Percentiles rank a stretch among this genome's conserved stretches.
These are phyloP conservation scores for Thraustochytrium sp. DNA, from an alignment of 352 stramenopile species.

Conservation along the genomic window DNA sequence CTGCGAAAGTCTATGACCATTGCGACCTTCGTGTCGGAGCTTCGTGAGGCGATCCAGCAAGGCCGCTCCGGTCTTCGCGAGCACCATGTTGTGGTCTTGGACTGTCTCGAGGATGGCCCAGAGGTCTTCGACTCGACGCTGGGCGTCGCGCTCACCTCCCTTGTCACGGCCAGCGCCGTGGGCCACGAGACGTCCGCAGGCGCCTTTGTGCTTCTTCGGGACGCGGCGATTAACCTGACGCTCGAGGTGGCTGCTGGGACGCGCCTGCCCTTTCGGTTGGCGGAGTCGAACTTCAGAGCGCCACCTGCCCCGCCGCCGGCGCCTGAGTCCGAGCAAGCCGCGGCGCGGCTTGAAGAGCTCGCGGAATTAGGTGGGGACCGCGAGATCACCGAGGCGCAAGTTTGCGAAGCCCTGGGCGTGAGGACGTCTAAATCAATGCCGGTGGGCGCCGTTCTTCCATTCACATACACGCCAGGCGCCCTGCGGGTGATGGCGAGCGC, in stretches of 20 bases:
- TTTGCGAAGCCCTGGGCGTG: neutral
- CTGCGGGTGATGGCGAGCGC: conserved; percentile 18
- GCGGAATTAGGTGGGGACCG: neutral
- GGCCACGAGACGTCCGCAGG: neutral
- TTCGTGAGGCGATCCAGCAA: conserved; percentile 6
- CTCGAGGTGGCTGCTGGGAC: neutral
- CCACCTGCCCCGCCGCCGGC: neutral
- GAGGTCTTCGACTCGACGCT: conserved; percentile 26
- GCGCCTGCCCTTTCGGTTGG: neutral
- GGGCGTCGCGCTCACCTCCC: neutral
- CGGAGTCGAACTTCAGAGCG: neutral
- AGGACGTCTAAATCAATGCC: neutral
- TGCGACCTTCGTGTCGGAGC: neutral
- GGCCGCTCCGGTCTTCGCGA: neutral
- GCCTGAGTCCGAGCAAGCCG: neutral
- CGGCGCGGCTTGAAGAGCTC: conserved; percentile 6
- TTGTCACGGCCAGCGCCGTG: conserved; percentile 8
- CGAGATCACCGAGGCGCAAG: neutral
- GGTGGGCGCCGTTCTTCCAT: neutral
- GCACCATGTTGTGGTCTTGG: neutral
- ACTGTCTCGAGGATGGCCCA: neutral
- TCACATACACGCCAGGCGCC: neutral
- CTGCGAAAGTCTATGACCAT: too few species aligned
- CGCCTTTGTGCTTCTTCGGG: neutral
- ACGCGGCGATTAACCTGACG: neutral